These are phyloP conservation scores for Boletus tylopilopsis DNA, from an alignment of 768 basidiomycete genomes.

Conservation along the genomic window DNA sequence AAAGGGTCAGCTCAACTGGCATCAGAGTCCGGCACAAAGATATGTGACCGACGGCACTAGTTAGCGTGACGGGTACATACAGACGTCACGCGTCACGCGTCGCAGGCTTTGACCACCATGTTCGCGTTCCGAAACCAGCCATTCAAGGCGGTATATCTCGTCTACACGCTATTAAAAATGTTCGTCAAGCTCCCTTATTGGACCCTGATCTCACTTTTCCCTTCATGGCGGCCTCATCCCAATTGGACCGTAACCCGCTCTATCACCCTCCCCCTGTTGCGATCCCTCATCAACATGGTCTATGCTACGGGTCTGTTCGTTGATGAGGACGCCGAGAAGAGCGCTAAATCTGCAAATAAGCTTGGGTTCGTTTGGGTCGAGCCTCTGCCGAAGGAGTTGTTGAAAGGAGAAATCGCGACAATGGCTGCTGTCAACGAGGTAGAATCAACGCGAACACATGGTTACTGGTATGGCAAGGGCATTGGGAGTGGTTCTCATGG, in stretches of 20 bases:
- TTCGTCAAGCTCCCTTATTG: constrained; percentile 3
- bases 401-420: constrained; percentile 1
- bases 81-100: too few species aligned
- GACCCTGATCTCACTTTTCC: neutral
- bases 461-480: constrained; percentile 1
- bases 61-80: too few species aligned
- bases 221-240: neutral
- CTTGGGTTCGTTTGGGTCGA: constrained; percentile 2
- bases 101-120: too few species aligned
- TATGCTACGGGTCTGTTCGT: constrained; percentile 2
- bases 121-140: constrained; percentile 2
- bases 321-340: constrained; percentile 3
- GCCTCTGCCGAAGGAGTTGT: neutral
- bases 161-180: neutral
- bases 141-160: neutral
- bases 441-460: neutral
- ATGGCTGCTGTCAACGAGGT: constrained; percentile 1
- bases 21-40: too few species aligned
- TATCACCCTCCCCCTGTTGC: neutral
- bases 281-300: neutral
- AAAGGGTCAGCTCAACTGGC: too few species aligned
- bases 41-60: too few species aligned
- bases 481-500: constrained; percentile 2
- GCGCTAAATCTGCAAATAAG: neutral
- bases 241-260: neutral